phyloP scores from a whole-genome alignment of 225 moss, liverwort and hornwort genomes.

The Pseudoscleropodium purum region DNA sequence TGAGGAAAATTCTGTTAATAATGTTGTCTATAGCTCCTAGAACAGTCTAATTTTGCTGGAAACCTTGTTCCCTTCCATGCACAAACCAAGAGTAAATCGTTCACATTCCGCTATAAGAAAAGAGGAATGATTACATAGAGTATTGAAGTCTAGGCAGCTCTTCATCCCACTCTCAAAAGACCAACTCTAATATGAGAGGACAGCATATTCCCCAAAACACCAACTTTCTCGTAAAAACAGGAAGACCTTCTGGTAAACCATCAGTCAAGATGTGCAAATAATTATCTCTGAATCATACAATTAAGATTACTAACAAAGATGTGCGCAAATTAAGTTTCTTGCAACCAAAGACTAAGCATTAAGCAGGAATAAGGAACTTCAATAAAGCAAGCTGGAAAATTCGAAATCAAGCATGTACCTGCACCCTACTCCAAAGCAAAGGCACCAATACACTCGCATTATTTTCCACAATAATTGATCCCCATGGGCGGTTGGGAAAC shows the following conservation, averaged over 20 bases:
- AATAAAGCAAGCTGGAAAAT: neutral
- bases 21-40: neutral
- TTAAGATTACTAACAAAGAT: neutral
- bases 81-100: neutral
- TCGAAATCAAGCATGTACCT: slow-evolving; percentile 38
- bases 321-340: neutral
- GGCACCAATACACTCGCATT: slow-evolving; percentile 79
- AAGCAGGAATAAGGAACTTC: neutral
- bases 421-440: slow-evolving; percentile 91
- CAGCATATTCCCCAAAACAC: neutral
- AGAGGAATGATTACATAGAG: neutral
- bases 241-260: neutral
- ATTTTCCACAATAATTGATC: slow-evolving; percentile 52
- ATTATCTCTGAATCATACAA: neutral
- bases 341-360: neutral
- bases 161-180: neutral
- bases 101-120: neutral
- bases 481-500: slow-evolving; percentile 70
- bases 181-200: neutral
- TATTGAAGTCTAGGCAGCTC: neutral
- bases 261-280: neutral
- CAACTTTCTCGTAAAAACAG: neutral
- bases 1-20: neutral
- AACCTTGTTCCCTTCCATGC: neutral
- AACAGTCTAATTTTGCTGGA: neutral